phyloP scores from a whole-genome alignment of 176 grass and related monocot genomes.

The Dactylis glomerata region DNA sequence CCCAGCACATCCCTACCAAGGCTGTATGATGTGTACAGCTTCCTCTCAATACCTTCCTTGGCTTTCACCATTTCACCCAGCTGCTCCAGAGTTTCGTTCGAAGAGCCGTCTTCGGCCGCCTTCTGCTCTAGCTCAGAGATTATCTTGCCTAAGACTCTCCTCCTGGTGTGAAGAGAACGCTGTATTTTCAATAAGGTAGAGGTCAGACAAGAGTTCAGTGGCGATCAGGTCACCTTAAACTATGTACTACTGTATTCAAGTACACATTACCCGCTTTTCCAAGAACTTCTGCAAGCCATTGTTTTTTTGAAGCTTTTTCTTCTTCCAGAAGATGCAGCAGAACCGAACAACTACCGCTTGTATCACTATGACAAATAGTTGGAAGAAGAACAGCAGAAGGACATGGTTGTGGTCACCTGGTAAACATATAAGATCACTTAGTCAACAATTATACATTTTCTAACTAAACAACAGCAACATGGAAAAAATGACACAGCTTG shows the following conservation, averaged over 20 bases:
- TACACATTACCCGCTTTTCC: conserved; percentile 57
- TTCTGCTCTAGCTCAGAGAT: conserved; percentile 69
- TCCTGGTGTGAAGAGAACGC: conserved; percentile 60
- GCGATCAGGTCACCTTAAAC: conserved; percentile 4
- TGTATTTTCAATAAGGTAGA: conserved; percentile 39
- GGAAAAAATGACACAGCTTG: background rate
- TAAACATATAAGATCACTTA: background rate
- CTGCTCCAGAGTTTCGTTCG: conserved; percentile 44
- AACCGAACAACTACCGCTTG: conserved; percentile 41
- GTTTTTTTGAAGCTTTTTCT: conserved; percentile 67
- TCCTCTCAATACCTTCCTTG: conserved; percentile 65
- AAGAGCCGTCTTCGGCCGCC: conserved; percentile 42
- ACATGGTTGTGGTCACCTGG: conserved; percentile 41
- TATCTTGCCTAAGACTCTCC: conserved; percentile 51
- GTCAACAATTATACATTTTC: conserved; percentile 4
- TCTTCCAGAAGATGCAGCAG: conserved; percentile 79
- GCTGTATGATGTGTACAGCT: conserved; percentile 60
- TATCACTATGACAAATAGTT: conserved; percentile 45
- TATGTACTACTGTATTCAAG: background rate
- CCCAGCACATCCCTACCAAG: conserved; percentile 45
- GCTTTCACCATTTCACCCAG: conserved; percentile 72
- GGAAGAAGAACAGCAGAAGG: conserved; percentile 49
- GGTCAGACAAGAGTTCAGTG: background rate
- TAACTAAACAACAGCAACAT: background rate
- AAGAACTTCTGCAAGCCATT: conserved; percentile 66